Evolutionary conservation across 768 basidiomycete genomes (phyloP), one percentile per base, ranked within the genome.

Genomic region (Boletus rex-veris): DNA sequence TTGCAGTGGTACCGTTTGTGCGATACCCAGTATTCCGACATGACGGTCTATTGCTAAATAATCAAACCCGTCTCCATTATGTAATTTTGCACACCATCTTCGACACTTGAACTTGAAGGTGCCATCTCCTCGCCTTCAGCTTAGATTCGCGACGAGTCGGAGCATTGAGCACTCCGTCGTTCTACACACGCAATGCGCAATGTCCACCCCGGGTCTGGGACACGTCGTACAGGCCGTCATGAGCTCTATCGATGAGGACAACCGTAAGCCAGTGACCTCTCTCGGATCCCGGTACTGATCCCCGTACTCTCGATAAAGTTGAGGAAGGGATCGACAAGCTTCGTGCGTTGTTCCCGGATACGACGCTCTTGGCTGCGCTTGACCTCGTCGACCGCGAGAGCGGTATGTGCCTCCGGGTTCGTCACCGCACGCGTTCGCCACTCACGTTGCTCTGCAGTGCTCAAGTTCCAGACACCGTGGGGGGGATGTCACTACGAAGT

Each of bases 1-100:
- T 94, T 93, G 85, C 94, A 97, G 68, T 83, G 89, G 73, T 95
- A 96, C 62, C 85, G 88, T 73, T 94, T 93, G 69, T 90, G 85
- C 24, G 91, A 91, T 58, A 94, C 87, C 92, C 92, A 95, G 70
- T 88, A 94, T 70, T 94, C 92, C 61, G 84, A 86, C 92, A 93
- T 94, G 68, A 15, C 46, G 18, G 60, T n/a, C n/a, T n/a, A n/a
- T n/a, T n/a, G n/a, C n/a, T 61, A 36, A 45, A 46, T 35, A 12
- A 45, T 45, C 51, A 57, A 62, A 31, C 19, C 19, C 5, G 15
- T 7, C 3, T 5, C 1, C 40, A 58, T 64, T 66, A 64, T 46
- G 62, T 54, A 54, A 54, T 11, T 24, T n/a, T 41, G 42, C 36
- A 48, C 12, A n/a, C n/a, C 3, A 16, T n/a, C n/a, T n/a, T n/a